Base-by-base conservation (phyloP, 2,329 filamentous ascomycete species). In the Pyrenophora teres region DNA sequence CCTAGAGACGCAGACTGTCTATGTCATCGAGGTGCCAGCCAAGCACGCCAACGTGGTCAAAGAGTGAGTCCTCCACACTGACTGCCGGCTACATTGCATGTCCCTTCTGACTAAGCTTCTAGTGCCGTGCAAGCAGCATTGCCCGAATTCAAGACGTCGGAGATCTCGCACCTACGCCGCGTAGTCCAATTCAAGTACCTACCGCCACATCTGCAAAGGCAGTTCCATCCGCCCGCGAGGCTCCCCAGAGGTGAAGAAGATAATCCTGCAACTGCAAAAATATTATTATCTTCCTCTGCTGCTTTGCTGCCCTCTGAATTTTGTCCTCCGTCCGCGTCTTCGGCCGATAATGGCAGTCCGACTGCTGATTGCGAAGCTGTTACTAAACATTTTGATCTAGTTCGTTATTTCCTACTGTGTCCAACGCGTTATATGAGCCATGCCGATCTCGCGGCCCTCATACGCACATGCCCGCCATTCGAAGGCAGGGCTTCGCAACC, bases 141-240 rank as follows among this genome's bases (percentile, higher is more conserved):
- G 38, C 73, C 75, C 32, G 71, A 74, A 52, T 73, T 77, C 57
- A 76, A 76, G 54, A 63, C 71, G 8, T 65, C 75, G 43, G 75
- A 79, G 62, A 70, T 80, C 41, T 77, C 77, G 52, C 79, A 93
- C 75, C 80, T 93, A 49, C 87, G 89, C 57, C 83, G 89, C 70
- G 90, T 90, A 70, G 88, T 87, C 52, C 91, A 92, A 72, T 83
- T 83, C 40, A 77, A 79, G 46, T 87, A 88, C 65, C 78, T 92
- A 7, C 87, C 88, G 8, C 76, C 80, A 21, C 85, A 87, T 62
- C 78, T 89, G 55, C 69, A 69, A 62, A 65, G 64, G 62, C 59
- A 64, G 45, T 73, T 67, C 62, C 63, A 63, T 40, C 64, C 67
- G 59, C 67, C 64, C 23, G 54, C 64, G 27, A 64, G 63, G 60